Percentiles rank a stretch among this genome's conserved stretches.
Conservation (phyloP, 2,329 filamentous ascomycete species). For the Botrytis medusae region DNA sequence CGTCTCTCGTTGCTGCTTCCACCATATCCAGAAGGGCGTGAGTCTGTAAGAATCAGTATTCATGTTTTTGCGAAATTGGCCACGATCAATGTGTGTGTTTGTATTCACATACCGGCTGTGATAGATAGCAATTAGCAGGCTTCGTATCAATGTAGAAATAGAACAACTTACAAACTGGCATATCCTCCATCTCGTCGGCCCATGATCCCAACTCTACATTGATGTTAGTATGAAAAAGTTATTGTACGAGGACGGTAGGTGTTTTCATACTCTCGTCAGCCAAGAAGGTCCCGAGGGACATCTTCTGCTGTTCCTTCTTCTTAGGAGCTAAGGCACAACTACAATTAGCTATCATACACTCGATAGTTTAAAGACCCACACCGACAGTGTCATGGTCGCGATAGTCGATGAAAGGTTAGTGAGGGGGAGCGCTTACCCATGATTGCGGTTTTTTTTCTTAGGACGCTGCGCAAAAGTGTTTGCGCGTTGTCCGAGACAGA, state of each 20-base stretch:
- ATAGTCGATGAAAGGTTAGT: constrained; percentile 23
- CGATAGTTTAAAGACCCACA: background rate
- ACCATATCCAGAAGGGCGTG: constrained; percentile 39
- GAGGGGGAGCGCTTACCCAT: constrained; percentile 52
- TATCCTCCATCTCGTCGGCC: constrained; percentile 97
- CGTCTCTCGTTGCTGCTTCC: constrained; percentile 34
- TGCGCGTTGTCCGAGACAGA: constrained; percentile 36
- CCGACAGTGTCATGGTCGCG: background rate
- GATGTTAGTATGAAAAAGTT: constrained; percentile 43
- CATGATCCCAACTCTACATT: constrained; percentile 76
- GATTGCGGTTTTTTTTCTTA: constrained; percentile 52
- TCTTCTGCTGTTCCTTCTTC: constrained; percentile 88
- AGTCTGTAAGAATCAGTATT: constrained; percentile 36
- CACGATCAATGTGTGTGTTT: constrained; percentile 13
- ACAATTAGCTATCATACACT: constrained; percentile 45
- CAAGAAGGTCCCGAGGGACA: constrained; percentile 97
- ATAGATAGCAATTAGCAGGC: constrained; percentile 33
- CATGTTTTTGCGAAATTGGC: constrained; percentile 7
- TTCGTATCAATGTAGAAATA: background rate
- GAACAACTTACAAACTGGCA: constrained; percentile 41
- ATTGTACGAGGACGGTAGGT: constrained; percentile 34
- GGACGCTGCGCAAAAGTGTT: constrained; percentile 46
- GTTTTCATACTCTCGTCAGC: constrained; percentile 74
- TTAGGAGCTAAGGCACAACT: constrained; percentile 67
- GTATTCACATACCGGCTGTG: constrained; percentile 38